Evolutionary conservation across 2,329 filamentous ascomycete species (phyloP).

Genomic region (Cordyceps javanica): DNA sequence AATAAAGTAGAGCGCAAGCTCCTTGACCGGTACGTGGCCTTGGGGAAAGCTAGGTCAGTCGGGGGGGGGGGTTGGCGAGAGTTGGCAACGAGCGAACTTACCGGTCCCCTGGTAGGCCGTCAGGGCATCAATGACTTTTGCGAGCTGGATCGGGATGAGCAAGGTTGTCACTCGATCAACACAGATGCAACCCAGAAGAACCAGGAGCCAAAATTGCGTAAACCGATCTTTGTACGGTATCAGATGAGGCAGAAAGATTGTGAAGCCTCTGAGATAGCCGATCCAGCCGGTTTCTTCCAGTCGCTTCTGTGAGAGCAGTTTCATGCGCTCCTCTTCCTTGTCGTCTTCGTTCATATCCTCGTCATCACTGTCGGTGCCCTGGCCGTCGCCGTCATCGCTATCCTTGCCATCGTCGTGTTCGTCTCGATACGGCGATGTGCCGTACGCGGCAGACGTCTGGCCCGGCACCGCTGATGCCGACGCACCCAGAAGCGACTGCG

Average conservation of each 20-base stretch:
- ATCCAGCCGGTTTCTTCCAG: conserved; percentile 21
- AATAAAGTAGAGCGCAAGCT: conserved; percentile 12
- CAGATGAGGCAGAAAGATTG: conserved; percentile 21
- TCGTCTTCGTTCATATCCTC: conserved; percentile 16
- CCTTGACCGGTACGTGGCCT: conserved; percentile 11
- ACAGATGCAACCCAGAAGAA: conserved; percentile 17
- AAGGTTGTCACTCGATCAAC: conserved; percentile 20
- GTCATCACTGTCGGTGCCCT: not conserved
- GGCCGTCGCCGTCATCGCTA: conserved; percentile 7
- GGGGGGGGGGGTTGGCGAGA: no score
- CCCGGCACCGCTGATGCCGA: not conserved
- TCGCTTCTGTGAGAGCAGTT: conserved; percentile 18
- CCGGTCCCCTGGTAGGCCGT: conserved; percentile 15
- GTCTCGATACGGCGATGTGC: not conserved
- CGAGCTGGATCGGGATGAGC: conserved; percentile 22
- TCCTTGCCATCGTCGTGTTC: not conserved
- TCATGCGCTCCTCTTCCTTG: conserved; percentile 20
- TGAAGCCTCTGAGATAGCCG: conserved; percentile 20
- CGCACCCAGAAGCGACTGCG: not conserved
- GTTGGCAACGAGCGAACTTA: not conserved
- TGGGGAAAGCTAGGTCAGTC: not conserved
- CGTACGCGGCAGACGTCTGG: not conserved
- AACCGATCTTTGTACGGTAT: conserved; percentile 20
- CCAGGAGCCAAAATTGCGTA: conserved; percentile 21
- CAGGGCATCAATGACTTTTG: conserved; percentile 18